A percentile compares a stretch with the other conserved stretches of the same genome.
These are phyloP conservation scores for Aquilaria agallochum DNA, from an alignment of 441 rosid genomes.

Conservation along the genomic window DNA sequence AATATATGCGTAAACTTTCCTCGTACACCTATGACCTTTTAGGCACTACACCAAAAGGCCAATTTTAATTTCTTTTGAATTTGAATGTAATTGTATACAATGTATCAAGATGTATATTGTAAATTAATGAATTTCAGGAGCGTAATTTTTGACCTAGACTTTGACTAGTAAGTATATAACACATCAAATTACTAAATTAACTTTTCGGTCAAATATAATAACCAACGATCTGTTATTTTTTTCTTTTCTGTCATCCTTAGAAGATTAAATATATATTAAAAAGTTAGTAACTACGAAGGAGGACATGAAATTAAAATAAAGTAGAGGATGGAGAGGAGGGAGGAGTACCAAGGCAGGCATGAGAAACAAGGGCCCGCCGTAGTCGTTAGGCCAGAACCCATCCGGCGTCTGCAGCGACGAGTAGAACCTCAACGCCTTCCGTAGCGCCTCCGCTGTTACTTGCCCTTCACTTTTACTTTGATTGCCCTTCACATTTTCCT, in stretches of 20 bases:
- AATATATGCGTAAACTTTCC: too few species aligned
- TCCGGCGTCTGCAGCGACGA: constrained; percentile 38
- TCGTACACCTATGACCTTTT: too few species aligned
- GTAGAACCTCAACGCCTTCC: constrained; percentile 38
- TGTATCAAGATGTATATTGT: too few species aligned
- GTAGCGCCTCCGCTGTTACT: constrained; percentile 10
- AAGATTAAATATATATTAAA: neutral
- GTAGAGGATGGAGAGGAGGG: neutral
- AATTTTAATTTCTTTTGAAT: too few species aligned
- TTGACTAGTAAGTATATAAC: too few species aligned
- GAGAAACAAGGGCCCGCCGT: constrained; percentile 54
- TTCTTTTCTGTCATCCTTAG: neutral
- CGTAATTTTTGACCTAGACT: too few species aligned
- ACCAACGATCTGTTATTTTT: neutral
- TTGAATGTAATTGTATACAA: too few species aligned
- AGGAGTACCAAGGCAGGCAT: constrained; percentile 37
- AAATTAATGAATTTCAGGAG: too few species aligned
- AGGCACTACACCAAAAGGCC: too few species aligned
- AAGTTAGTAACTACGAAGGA: neutral
- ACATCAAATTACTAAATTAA: too few species aligned
- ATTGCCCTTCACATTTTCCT: constrained; percentile 16
- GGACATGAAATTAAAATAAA: neutral
- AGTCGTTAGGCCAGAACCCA: constrained; percentile 64
- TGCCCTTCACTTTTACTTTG: too few species aligned
- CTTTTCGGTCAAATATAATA: neutral